Evolutionary conservation across 495 filamentous ascomycete genomes (phyloP), one percentile per base, ranked within the genome.

Genomic region (Penicillium parvum): DNA sequence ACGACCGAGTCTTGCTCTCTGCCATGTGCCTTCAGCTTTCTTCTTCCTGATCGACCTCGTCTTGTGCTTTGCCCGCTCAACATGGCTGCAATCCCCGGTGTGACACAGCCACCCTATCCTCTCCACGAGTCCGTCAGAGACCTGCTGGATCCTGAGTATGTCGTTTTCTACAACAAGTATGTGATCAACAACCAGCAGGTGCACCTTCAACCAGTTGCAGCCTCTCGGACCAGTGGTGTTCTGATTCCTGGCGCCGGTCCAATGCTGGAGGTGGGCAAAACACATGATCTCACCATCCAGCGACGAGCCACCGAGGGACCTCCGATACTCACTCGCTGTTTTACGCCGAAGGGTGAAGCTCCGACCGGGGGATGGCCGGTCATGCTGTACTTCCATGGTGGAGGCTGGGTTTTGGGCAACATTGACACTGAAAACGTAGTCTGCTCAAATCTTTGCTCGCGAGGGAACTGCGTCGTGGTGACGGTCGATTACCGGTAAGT

Each of bases 391-490:
- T 73, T 75, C 50, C 77, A 81, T 43, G 77, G 77, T 10, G 77
- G 76, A 3, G 77, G 77, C 8, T 81, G 77, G 77, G 77, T 81
- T 7, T 44, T 81, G 32, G 77, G 77, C 0, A 76, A 73, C 28
- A 78, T 81, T 28, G 66, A 79, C 32, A 79, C 77, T 1, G 76
- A 79, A 58, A 81, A 79, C 38, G 65, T 69, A 16, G 73, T 81
- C n/a, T 76, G 73, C 38, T 71, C 72, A 28, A 72, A 79, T 48
- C 52, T 81, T 9, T 78, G 76, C 43, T 58, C 57, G 19, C 58
- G 74, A 16, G 69, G 65, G 1, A 66, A 64, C 12, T 74, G 70
- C 40, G 74, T 78, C 1, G 76, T 79, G 11, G 60, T 81, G 9
- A 71, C 69, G 5, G 74, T 78, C 2, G 76, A 81, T 45, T 81